Evolutionary conservation across 805 yeast species (phyloP).

Genomic region (Lipomyces sp.): DNA sequence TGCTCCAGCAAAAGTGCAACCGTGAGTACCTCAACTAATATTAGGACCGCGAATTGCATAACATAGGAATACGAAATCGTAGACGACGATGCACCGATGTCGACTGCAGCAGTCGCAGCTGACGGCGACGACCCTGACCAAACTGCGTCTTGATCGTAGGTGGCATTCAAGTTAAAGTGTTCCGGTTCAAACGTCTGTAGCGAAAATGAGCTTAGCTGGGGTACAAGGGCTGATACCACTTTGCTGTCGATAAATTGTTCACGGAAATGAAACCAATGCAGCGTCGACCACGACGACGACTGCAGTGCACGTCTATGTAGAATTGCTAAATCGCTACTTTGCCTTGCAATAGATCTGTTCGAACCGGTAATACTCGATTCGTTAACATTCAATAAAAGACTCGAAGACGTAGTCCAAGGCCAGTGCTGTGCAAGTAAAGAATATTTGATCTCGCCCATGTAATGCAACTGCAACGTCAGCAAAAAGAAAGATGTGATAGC

Average conservation of each 20-base stretch:
- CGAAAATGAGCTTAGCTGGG: constrained; percentile 5
- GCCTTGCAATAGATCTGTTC: too few relatives aligned
- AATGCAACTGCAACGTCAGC: constrained; percentile 18
- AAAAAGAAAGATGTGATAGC: constrained; percentile 14
- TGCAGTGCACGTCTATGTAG: too few relatives aligned
- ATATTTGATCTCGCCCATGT: constrained; percentile 5
- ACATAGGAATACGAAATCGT: not conserved
- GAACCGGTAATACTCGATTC: not conserved
- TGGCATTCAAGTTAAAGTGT: constrained; percentile 3
- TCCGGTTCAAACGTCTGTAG: constrained; percentile 16
- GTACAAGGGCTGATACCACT: constrained; percentile 3
- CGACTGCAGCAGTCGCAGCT: not conserved
- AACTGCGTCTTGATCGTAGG: too few relatives aligned
- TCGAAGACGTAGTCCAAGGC: not conserved
- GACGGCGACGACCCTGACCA: not conserved
- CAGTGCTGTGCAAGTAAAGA: not conserved
- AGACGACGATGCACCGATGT: not conserved
- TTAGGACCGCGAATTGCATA: constrained; percentile 3
- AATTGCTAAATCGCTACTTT: too few relatives aligned
- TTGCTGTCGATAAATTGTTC: not conserved
- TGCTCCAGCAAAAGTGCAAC: constrained; percentile 19
- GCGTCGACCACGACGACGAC: not conserved
- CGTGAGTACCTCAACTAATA: constrained; percentile 1
- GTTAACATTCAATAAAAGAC: not conserved
- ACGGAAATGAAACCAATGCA: not conserved